Percentiles rank a stretch among this genome's conserved stretches.
phyloP scores from a whole-genome alignment of 352 stramenopile genomes.

The Peronospora belbahrii region DNA sequence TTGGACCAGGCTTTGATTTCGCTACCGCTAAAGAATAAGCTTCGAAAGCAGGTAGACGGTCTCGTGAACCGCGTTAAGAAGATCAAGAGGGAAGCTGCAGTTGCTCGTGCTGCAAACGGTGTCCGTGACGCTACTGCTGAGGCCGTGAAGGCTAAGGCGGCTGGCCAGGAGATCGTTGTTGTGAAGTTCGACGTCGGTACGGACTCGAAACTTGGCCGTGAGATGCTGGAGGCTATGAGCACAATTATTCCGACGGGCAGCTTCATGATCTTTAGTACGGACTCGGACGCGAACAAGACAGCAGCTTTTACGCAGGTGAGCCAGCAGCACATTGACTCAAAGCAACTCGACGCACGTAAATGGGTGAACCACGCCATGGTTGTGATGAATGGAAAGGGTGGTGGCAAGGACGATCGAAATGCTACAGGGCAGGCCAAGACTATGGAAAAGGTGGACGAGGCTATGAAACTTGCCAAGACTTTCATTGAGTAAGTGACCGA shows the following conservation, averaged over 20 bases:
- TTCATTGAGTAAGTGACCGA: constrained; percentile 38
- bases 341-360: constrained; percentile 83
- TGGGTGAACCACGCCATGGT: constrained; percentile 91
- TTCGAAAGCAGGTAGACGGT: constrained; percentile 65
- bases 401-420: constrained; percentile 85
- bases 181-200: constrained; percentile 90
- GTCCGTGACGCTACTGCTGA: constrained; percentile 49
- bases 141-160: constrained; percentile 52
- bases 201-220: constrained; percentile 91
- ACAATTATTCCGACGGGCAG: constrained; percentile 72
- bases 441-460: constrained; percentile 57
- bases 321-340: constrained; percentile 59
- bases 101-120: constrained; percentile 57
- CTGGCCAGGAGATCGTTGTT: constrained; percentile 65
- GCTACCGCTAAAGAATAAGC: constrained; percentile 85
- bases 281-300: constrained; percentile 89
- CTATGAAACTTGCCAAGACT: constrained; percentile 54
- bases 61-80: constrained; percentile 76
- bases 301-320: constrained; percentile 90
- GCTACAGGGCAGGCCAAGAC: constrained; percentile 79
- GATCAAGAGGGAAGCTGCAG: constrained; percentile 71
- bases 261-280: constrained; percentile 90
- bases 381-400: constrained; percentile 91
- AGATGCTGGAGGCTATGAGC: constrained; percentile 90
- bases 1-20: constrained; percentile 85